These are phyloP conservation scores for Fusarium musae DNA, from an alignment of 2,329 filamentous ascomycete species.

Conservation along the genomic window DNA sequence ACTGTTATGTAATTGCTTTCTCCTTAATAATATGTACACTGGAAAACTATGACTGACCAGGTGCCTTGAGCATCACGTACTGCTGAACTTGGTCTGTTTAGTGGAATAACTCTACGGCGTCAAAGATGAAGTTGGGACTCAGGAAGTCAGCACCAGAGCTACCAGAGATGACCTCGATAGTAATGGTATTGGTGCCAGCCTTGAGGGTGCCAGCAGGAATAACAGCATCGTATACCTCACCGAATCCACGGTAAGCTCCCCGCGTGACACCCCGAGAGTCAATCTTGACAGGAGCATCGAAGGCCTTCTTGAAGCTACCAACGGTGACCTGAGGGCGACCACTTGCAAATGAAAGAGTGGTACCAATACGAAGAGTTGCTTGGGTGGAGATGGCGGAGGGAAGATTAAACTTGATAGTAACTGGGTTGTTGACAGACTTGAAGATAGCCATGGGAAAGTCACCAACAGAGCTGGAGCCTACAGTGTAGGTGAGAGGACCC, in stretches of 20 bases:
- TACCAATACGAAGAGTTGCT: slow-evolving; percentile 71
- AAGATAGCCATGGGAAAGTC: slow-evolving; percentile 75
- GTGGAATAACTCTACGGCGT: slow-evolving; percentile 44
- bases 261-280: slow-evolving; percentile 73
- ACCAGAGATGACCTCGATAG: slow-evolving; percentile 68
- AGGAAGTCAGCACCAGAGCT: slow-evolving; percentile 66
- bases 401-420: slow-evolving; percentile 70
- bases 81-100: background rate
- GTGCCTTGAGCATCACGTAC: background rate
- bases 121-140: slow-evolving; percentile 63
- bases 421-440: slow-evolving; percentile 67
- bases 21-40: slow-evolving; percentile 38
- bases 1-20: slow-evolving; percentile 8
- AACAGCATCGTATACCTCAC: slow-evolving; percentile 71
- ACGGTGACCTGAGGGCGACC: slow-evolving; percentile 70
- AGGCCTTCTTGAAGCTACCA: slow-evolving; percentile 57
- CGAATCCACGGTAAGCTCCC: slow-evolving; percentile 71
- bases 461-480: slow-evolving; percentile 62
- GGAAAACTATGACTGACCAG: slow-evolving; percentile 1
- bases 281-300: slow-evolving; percentile 68
- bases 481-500: slow-evolving; percentile 69
- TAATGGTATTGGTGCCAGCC: slow-evolving; percentile 71
- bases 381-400: slow-evolving; percentile 59
- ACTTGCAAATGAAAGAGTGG: slow-evolving; percentile 70
- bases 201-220: slow-evolving; percentile 69